These are phyloP conservation scores for Amaranthus hypochondriacus DNA, from an alignment of 148 eudicot species.

Conservation along the genomic window DNA sequence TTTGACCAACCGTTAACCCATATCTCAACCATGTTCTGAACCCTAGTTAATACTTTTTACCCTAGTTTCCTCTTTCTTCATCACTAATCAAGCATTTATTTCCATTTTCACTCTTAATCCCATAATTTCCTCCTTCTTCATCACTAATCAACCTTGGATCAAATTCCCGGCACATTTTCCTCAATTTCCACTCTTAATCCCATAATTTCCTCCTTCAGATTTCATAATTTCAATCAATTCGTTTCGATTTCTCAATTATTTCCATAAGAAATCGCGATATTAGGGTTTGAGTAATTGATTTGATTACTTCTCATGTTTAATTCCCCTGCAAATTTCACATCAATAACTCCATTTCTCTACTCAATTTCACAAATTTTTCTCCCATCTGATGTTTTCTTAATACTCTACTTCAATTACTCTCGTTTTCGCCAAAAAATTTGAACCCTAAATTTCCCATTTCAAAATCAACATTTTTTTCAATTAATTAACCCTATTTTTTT, in stretches of 20 bases:
- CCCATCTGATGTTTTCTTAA: conserved; percentile 36
- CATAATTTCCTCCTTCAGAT: conserved; percentile 1
- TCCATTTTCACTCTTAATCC: no score
- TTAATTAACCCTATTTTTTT: neutral
- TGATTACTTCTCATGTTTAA: conserved; percentile 53
- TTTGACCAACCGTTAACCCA: no score
- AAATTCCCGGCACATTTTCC: conserved; percentile 2
- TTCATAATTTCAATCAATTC: conserved; percentile 9
- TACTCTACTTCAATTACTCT: conserved; percentile 41
- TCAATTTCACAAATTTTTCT: conserved; percentile 44
- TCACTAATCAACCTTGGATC: no score
- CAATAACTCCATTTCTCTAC: conserved; percentile 33
- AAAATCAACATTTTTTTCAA: neutral
- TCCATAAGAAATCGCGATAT: conserved; percentile 2
- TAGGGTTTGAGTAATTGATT: conserved; percentile 16
- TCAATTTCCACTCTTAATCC: conserved; percentile 9
- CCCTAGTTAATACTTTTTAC: no score
- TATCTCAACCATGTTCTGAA: no score
- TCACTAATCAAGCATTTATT: no score
- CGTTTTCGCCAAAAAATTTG: conserved; percentile 67
- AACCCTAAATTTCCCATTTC: neutral
- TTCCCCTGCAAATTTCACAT: conserved; percentile 32
- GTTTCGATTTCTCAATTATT: neutral
- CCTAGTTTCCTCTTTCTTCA: no score
- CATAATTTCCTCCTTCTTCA: no score